These are phyloP conservation scores for Mucor lusitanicus DNA, from an alignment of 371 early-diverging fungal species.

Conservation along the genomic window DNA sequence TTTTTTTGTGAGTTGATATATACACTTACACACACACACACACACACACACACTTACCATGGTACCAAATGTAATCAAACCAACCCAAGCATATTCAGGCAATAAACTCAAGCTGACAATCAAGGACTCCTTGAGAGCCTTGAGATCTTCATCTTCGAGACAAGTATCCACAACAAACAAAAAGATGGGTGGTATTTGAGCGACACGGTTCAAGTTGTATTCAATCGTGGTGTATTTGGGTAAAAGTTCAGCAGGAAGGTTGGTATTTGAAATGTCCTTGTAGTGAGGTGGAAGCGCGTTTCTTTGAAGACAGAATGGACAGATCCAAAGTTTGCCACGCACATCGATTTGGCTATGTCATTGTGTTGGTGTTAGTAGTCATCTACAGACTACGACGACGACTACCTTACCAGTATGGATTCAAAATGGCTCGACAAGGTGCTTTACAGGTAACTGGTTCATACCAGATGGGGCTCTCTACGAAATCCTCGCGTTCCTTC, in stretches of 20 bases:
- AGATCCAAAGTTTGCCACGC: slow-evolving; percentile 97
- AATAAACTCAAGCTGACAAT: slow-evolving; percentile 88
- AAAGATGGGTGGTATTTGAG: slow-evolving; percentile 94
- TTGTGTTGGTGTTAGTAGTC: neutral
- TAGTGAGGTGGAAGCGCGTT: slow-evolving; percentile 99
- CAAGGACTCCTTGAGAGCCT: slow-evolving; percentile 94
- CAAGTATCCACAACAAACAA: slow-evolving; percentile 99
- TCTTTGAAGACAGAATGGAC: slow-evolving; percentile 97
- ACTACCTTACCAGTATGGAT: slow-evolving; percentile 98
- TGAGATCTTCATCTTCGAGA: slow-evolving; percentile 93
- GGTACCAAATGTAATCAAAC: slow-evolving; percentile 98
- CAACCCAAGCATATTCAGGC: slow-evolving; percentile 95
- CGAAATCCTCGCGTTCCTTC: slow-evolving; percentile 86
- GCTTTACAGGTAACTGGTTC: slow-evolving; percentile 98
- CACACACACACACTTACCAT: slow-evolving; percentile 72
- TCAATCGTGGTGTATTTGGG: slow-evolving; percentile 97
- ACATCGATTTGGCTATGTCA: slow-evolving; percentile 86
- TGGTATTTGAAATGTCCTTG: slow-evolving; percentile 93
- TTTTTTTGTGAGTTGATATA: neutral
- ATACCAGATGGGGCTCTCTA: slow-evolving; percentile 80
- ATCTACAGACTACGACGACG: too few species aligned
- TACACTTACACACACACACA: neutral
- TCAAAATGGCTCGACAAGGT: slow-evolving; percentile 96
- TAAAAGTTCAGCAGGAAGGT: slow-evolving; percentile 97
- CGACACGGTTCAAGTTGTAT: slow-evolving; percentile 84